Base-by-base conservation (phyloP, 2,329 filamentous ascomycete genomes). In the Pseudocercospora musae region DNA sequence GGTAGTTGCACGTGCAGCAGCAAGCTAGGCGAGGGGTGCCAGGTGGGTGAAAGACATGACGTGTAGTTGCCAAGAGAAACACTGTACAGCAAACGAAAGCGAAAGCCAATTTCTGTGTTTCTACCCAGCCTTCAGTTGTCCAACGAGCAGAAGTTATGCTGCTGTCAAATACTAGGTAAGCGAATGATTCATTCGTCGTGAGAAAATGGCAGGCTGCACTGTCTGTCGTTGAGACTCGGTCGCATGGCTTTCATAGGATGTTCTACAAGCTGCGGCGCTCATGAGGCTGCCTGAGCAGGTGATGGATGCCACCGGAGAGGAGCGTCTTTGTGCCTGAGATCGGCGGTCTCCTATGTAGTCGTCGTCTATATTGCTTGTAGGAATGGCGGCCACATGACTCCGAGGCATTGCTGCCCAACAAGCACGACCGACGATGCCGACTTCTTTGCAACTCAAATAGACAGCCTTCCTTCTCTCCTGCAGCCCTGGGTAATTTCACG, bases 371-470 rank as follows among this genome's bases (percentile, higher is more conserved):
- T 50, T 50, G 48, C 48, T 23, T 50, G 48, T 23, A 27, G 21
- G 29, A 25, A 50, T 23, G 48, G 48, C 48, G 48, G 48, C 48
- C 48, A 27, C 48, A 25, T 50, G 48, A 50, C 48, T 50, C 48
- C 10, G 48, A 50, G 7, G 48, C 48, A 50, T 27, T 23, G 48
- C 48, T 50, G 48, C 48, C 48, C 21, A 27, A 50, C 48, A 50
- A 50, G 23, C 21, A 50, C 48, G 29, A 31, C 29, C 2, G 29
- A 50, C 10, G 48, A 23, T 27, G 23, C 48, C 48, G 21, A 52
- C 44, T 52, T 25, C 48, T 27, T 52, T 52, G 48, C 25, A 52
- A 52, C 48, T 52, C 48, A 52, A 52, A 52, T 52, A 25, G 48
- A 52, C 48, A 52, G 48, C 48, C 20, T 29, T 48, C 18, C 44